Evolutionary conservation across 177 flowering plant genomes (phyloP).

Genomic region (Vitis hybrid): DNA sequence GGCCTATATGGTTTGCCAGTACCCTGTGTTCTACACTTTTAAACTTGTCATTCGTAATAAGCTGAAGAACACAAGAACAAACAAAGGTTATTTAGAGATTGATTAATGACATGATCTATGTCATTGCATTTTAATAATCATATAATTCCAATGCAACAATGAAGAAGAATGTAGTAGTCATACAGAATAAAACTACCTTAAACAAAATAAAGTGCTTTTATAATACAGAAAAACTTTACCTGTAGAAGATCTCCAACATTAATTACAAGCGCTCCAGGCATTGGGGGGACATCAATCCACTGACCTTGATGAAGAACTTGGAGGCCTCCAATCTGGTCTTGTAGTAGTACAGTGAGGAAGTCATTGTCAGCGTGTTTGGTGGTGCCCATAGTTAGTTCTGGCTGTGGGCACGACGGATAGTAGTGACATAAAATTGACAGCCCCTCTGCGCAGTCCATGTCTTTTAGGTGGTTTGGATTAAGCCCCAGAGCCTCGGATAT

Average conservation of each 20-base stretch:
- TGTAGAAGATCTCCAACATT: constrained; percentile 34
- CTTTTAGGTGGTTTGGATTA: constrained; percentile 6
- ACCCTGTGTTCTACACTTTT: constrained; percentile 38
- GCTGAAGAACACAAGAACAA: constrained; percentile 15
- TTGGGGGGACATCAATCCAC: constrained; percentile 20
- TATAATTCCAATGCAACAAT: too few species aligned
- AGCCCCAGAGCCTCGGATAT: constrained; percentile 28
- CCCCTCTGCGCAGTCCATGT: constrained; percentile 14
- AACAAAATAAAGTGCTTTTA: too few species aligned
- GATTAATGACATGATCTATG: too few species aligned
- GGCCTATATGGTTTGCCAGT: constrained; percentile 25
- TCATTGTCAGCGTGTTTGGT: constrained; percentile 17
- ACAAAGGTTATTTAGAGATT: not conserved
- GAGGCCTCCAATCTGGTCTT: constrained; percentile 31
- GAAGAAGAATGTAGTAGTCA: too few species aligned
- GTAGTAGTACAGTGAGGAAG: constrained; percentile 29
- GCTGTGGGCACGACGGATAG: constrained; percentile 30
- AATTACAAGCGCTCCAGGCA: constrained; percentile 16
- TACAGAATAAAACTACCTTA: too few species aligned
- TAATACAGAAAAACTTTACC: constrained; percentile 8
- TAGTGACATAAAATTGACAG: constrained; percentile 12
- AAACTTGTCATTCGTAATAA: constrained; percentile 27
- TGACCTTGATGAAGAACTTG: constrained; percentile 19
- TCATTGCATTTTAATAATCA: too few species aligned
- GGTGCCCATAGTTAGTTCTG: constrained; percentile 21